A percentile compares a stretch with the other conserved stretches of the same genome.
phyloP scores from a whole-genome alignment of 768 basidiomycete genomes.

The Leccinellum luteum region DNA sequence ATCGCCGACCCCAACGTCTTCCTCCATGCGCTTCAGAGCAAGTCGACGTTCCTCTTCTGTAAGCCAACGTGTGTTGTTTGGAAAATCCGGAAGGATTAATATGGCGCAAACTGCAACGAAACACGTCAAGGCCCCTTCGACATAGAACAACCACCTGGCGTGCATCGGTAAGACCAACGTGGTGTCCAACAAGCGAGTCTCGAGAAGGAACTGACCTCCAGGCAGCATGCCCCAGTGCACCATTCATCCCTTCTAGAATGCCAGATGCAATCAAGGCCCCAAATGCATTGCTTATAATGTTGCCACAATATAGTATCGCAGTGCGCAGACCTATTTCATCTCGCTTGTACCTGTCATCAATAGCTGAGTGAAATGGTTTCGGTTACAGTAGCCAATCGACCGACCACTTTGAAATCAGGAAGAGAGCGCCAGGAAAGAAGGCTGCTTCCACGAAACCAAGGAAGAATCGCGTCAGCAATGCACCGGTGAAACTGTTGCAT shows the following conservation, averaged over 20 bases:
- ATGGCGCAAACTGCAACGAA: conserved; percentile 44
- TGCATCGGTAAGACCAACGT: conserved; percentile 12
- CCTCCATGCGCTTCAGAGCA: conserved; percentile 57
- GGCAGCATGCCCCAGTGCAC: conserved; percentile 44
- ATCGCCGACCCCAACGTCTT: conserved; percentile 63
- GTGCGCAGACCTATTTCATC: conserved; percentile 44
- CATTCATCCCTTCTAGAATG: conserved; percentile 47
- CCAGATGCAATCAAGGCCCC: conserved; percentile 49
- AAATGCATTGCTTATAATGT: conserved; percentile 54
- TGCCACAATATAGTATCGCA: conserved; percentile 49
- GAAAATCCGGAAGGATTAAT: conserved; percentile 52
- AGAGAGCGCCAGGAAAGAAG: conserved; percentile 46
- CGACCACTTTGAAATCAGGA: conserved; percentile 34
- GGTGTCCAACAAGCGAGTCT: background rate
- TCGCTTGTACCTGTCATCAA: conserved; percentile 39
- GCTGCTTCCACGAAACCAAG: conserved; percentile 52
- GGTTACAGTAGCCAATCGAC: conserved; percentile 29
- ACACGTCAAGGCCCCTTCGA: conserved; percentile 45
- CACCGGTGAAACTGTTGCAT: conserved; percentile 38
- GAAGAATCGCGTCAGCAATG: conserved; percentile 48
- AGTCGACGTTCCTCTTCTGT: conserved; percentile 40
- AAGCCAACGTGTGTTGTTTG: conserved; percentile 36
- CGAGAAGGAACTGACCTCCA: conserved; percentile 42
- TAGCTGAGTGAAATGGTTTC: conserved; percentile 24
- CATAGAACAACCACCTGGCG: conserved; percentile 47